Evolutionary conservation across 495 filamentous ascomycete genomes (phyloP), one percentile per base, ranked within the genome.

Genomic region (Aspergillus avenaceus): DNA sequence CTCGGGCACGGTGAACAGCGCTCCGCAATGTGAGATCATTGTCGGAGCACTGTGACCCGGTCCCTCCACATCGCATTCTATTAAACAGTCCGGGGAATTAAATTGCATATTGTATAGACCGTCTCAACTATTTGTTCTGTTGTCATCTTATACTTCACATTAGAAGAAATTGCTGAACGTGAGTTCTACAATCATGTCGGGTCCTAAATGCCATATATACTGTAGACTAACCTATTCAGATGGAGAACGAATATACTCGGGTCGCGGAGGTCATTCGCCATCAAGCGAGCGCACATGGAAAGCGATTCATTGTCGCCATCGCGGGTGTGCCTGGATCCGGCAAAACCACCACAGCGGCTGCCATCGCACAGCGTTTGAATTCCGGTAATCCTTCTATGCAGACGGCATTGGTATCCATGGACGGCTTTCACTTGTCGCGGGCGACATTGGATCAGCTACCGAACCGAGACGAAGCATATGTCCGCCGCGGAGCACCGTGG

Each of bases 271-370:
- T 29, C 7, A 64, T 65, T 46, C 56, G 47, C 37, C 47, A 41
- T 3, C 56, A 60, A 41, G 65, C 65, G 29, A 41, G 18, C 14
- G 28, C 36, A 12, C 58, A 62, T 31, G 21, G 50, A 8, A 5
- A 56, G 8, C 66, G 66, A 36, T 61, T 59, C 27, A 31, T 73
- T 12, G 63, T 76, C 28, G 72, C 67, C 24, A 66, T 79, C 22
- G 73, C 74, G 6, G 74, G 74, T 8, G 51, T 69, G 3, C 74
- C 75, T 5, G 75, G 75, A 0, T 71, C 71, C 5, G 75, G 75
- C 7, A 79, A 77, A 46, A 74, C 75, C 7, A 79, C 75, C 4
- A 74, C 68, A 9, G 71, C 72, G 1, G 51, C 62, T 16, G 61
- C 63, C 1, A 50, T 76, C 8, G 55, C 65, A 3, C 52, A 54